A percentile compares a stretch with the other conserved stretches of the same genome.
These are phyloP conservation scores for Nicotiana tabacum DNA, from an alignment of 257 asterid species.

Conservation along the genomic window DNA sequence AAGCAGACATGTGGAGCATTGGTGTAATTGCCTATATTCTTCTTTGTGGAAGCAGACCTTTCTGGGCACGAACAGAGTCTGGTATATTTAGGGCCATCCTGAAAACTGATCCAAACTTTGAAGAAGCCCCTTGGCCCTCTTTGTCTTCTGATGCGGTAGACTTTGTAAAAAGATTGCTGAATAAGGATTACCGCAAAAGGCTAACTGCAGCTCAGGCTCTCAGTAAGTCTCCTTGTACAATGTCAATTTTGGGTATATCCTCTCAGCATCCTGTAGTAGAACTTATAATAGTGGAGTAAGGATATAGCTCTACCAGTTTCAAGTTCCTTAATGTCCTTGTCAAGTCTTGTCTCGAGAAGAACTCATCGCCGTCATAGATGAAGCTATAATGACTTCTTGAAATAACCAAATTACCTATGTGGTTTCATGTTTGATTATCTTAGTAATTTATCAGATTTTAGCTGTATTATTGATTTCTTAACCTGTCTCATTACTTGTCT, in stretches of 20 bases:
- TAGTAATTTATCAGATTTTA: not conserved
- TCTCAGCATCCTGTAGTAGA: not conserved
- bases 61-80: slow-evolving; percentile 77
- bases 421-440: not conserved
- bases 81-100: slow-evolving; percentile 69
- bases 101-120: slow-evolving; percentile 64
- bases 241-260: not conserved
- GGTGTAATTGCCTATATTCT: slow-evolving; percentile 91
- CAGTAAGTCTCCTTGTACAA: slow-evolving; percentile 38
- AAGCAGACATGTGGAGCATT: slow-evolving; percentile 96
- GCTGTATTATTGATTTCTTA: slow-evolving; percentile 4
- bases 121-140: slow-evolving; percentile 85
- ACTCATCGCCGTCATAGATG: not conserved
- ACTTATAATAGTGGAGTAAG: not conserved
- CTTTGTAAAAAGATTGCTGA: slow-evolving; percentile 77
- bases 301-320: not conserved
- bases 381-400: not conserved
- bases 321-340: not conserved
- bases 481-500: slow-evolving; percentile 11
- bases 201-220: slow-evolving; percentile 88
- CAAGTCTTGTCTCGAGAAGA: not conserved
- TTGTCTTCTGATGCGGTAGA: slow-evolving; percentile 77
- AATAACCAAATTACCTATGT: not conserved
- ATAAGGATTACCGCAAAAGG: slow-evolving; percentile 85
- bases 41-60: slow-evolving; percentile 84